phyloP scores from a whole-genome alignment of 257 asterid genomes.

The Rehmannia glutinosa region DNA sequence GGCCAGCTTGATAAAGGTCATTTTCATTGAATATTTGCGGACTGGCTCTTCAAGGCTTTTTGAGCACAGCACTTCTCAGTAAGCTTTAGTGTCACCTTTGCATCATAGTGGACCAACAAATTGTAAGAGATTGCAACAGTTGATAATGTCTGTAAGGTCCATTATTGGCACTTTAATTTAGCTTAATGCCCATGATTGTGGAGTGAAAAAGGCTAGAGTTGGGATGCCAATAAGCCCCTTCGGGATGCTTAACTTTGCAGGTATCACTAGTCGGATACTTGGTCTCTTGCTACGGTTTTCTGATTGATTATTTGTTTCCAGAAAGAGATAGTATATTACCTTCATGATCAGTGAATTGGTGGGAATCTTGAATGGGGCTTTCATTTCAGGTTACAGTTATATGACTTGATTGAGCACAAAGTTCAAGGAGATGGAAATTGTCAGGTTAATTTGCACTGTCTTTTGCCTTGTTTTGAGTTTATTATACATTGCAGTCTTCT shows the following conservation, averaged over 20 bases:
- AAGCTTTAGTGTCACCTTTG: conserved; percentile 3
- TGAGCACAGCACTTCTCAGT: conserved; percentile 1
- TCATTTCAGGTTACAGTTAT: conserved; percentile 62
- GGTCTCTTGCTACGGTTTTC: not conserved
- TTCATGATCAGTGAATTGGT: not conserved
- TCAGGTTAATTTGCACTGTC: conserved; percentile 55
- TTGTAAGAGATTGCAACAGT: not conserved
- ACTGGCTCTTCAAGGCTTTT: conserved; percentile 1
- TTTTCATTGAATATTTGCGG: too few relatives aligned
- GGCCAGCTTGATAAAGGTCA: not conserved
- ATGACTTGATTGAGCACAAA: conserved; percentile 79
- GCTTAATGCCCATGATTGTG: not conserved
- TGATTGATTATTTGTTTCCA: not conserved
- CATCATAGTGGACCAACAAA: not conserved
- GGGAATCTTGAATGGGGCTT: not conserved
- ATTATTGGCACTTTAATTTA: not conserved
- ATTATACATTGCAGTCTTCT: not conserved
- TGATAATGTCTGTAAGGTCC: not conserved
- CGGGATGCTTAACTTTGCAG: conserved; percentile 14
- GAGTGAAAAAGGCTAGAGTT: not conserved
- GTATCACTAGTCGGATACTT: not conserved
- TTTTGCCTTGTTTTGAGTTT: not conserved
- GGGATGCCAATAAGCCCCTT: not conserved
- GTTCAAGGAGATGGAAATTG: conserved; percentile 97
- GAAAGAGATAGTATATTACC: too few relatives aligned